Conservation (phyloP, 2,329 filamentous ascomycete species). For the Plenodomus biglobosus region DNA sequence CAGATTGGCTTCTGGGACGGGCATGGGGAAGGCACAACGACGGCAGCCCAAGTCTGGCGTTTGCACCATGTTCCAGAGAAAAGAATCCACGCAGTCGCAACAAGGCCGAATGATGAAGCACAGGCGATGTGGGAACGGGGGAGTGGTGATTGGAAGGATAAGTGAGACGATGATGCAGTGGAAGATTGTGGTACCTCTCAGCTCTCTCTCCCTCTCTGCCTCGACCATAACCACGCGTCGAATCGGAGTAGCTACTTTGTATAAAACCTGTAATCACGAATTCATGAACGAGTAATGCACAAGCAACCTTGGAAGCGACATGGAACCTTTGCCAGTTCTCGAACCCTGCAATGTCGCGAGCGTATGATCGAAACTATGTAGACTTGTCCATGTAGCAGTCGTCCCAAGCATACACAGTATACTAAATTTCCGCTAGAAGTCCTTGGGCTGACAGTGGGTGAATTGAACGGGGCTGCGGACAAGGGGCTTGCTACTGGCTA, state of each 20-base stretch:
- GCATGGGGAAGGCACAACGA: constrained; percentile 59
- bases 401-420: too few species aligned
- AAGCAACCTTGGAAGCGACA: not conserved
- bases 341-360: not conserved
- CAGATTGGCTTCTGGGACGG: constrained; percentile 89
- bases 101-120: too few species aligned
- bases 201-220: too few species aligned
- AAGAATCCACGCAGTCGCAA: constrained; percentile 6
- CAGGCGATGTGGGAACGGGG: too few species aligned
- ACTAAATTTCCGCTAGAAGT: too few species aligned
- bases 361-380: not conserved
- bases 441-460: too few species aligned
- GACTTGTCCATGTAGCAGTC: not conserved
- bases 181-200: too few species aligned
- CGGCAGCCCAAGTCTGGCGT: constrained; percentile 48
- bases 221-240: not conserved
- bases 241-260: constrained; percentile 15
- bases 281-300: constrained; percentile 5
- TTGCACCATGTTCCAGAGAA: constrained; percentile 25
- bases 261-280: constrained; percentile 28
- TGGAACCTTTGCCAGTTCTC: not conserved
- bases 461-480: constrained; percentile 9
- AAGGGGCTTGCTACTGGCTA: constrained; percentile 14
- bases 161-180: too few species aligned
- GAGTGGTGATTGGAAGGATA: too few species aligned